phyloP scores from a whole-genome alignment of 2,329 filamentous ascomycete species.

The Aureobasidium sp. region DNA sequence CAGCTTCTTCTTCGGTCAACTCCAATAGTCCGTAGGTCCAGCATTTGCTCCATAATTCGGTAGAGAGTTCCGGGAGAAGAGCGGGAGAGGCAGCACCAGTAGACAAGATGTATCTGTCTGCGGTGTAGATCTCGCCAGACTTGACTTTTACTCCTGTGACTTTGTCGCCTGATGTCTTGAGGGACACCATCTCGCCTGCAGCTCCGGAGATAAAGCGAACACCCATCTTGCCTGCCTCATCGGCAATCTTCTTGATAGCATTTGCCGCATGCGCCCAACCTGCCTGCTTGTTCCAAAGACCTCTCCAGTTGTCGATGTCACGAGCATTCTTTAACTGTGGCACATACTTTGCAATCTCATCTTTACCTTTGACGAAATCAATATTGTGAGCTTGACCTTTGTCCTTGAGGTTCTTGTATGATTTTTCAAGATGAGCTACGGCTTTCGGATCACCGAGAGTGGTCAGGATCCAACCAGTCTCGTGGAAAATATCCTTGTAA shows the following conservation, averaged over 20 bases:
- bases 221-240: constrained; percentile 39
- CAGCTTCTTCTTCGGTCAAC: constrained; percentile 38
- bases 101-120: constrained; percentile 40
- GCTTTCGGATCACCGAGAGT: constrained; percentile 15
- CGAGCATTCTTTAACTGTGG: constrained; percentile 37
- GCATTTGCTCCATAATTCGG: constrained; percentile 44
- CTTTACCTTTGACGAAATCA: constrained; percentile 26
- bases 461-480: constrained; percentile 32
- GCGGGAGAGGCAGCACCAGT: constrained; percentile 41
- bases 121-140: constrained; percentile 34
- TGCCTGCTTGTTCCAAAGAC: constrained; percentile 36
- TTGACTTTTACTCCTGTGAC: constrained; percentile 36
- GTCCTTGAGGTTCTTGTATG: constrained; percentile 31
- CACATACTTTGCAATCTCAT: constrained; percentile 14
- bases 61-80: constrained; percentile 41
- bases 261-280: constrained; percentile 49
- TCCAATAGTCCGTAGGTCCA: constrained; percentile 47
- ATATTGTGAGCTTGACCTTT: constrained; percentile 32
- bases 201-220: constrained; percentile 39
- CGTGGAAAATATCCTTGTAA: constrained; percentile 29
- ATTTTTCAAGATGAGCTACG: constrained; percentile 12
- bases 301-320: constrained; percentile 43
- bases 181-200: constrained; percentile 29
- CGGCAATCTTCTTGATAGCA: constrained; percentile 37
- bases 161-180: constrained; percentile 29